Base-by-base conservation (phyloP, 2,329 filamentous ascomycete species). In the Neodidymelliopsis sp. region DNA sequence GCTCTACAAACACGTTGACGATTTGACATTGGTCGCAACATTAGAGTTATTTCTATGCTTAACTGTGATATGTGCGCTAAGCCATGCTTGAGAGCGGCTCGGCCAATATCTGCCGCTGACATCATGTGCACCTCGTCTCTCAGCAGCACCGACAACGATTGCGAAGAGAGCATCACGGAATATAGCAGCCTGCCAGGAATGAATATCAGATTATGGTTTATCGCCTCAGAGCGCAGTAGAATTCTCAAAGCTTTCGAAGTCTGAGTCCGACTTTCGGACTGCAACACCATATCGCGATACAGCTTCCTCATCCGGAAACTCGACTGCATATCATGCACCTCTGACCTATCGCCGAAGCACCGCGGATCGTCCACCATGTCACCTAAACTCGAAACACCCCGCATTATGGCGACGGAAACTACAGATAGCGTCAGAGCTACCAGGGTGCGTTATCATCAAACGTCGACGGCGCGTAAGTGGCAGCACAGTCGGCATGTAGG, bases 261-360 rank as follows among this genome's bases (percentile, higher is more conserved):
- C 20, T 4, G 13, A 34, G 20, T 39, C 47, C 47, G 39, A 39
- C 24, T 15, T 33, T 43, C 47, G 47, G 40, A 40, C 24, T 4
- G 31, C n/a, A 5, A 44, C 40, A 40, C 18, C 25, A 31, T 29
- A 10, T 27, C n/a, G 6, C 29, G 11, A 29, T n/a, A 24, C 48
- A 60, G 56, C 62, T 65, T 61, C 62, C 60, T 53, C 16, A 53
- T 62, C 28, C n/a, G 59, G 62, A 34, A 59, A 37, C 19, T 16
- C 19, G 10, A 4, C 23, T 53, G 51, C 53, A 51, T 33, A 58
- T 55, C 53, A 54, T 54, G 51, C 33, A 43, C 41, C 38, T 49
- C 40, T 34, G 33, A 35, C 53, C 46, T 60, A 57, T 59, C 53
- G 46, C 38, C 29, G 46, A 25, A 29, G 31, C 25, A n/a, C 49